A percentile compares a stretch with the other conserved stretches of the same genome.
phyloP scores from a whole-genome alignment of 257 asterid species.

The Eustoma russellianum region DNA sequence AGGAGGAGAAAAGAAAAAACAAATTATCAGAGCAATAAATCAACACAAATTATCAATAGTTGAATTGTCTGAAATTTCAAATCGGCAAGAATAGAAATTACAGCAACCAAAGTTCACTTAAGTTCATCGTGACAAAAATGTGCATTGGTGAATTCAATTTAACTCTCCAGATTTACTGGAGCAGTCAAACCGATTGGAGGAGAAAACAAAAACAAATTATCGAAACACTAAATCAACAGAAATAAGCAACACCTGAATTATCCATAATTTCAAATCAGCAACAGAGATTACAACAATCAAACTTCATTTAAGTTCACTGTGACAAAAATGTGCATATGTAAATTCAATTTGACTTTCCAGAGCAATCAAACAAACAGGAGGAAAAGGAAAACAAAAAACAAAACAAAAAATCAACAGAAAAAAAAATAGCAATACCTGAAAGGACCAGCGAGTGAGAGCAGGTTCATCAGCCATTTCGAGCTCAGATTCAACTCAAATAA shows the following conservation, averaged over 20 bases:
- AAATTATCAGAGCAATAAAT: no score
- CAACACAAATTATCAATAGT: no score
- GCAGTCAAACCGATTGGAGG: no score
- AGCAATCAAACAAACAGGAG: constrained; percentile 1
- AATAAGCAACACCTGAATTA: no score
- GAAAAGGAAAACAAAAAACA: not conserved
- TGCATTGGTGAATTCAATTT: no score
- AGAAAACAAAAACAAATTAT: no score
- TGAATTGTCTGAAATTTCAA: no score
- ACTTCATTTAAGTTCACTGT: not conserved
- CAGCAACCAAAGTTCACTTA: not conserved
- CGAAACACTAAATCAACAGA: no score
- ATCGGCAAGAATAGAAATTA: no score
- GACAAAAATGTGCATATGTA: not conserved
- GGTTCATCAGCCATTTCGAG: constrained; percentile 73
- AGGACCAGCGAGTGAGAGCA: constrained; percentile 88
- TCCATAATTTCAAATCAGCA: no score
- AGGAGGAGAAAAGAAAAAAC: no score
- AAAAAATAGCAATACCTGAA: constrained; percentile 39
- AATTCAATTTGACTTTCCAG: not conserved
- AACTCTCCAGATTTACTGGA: no score
- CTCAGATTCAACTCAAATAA: constrained; percentile 1
- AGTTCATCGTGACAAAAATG: not conserved
- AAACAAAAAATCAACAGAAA: constrained; percentile 7
- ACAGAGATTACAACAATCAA: not conserved